A percentile compares a stretch with the other conserved stretches of the same genome.
Conservation (phyloP, 306 rosid genomes). For the Pterocarpus santalinus region DNA sequence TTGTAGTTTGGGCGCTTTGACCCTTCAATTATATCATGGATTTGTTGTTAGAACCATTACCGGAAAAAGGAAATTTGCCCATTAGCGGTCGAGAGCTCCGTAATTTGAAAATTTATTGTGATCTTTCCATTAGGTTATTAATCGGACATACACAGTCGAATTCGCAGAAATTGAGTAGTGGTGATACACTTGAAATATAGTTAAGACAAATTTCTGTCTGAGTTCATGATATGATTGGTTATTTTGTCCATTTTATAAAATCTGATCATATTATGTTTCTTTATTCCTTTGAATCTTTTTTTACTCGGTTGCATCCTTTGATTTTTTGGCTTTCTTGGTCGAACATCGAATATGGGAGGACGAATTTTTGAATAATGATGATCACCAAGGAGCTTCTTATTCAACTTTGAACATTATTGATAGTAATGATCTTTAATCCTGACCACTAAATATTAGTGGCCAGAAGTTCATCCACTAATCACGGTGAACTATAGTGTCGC, state of each 20-base stretch:
- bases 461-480: constrained; percentile 23
- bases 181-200: neutral
- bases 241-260: neutral
- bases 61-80: neutral
- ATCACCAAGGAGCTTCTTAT: neutral
- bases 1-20: neutral
- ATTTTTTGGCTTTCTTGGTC: neutral
- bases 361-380: neutral
- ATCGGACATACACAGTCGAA: no score
- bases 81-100: neutral
- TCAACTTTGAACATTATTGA: neutral
- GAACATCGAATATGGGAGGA: neutral
- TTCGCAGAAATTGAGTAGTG: no score
- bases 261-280: neutral
- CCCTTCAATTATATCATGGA: neutral
- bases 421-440: neutral
- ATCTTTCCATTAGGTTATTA: neutral
- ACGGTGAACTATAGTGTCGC: neutral
- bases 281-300: neutral
- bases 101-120: neutral
- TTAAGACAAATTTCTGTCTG: no score
- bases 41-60: no score
- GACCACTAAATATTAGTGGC: constrained; percentile 22
- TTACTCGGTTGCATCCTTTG: no score
- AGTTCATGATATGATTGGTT: no score